Base-by-base conservation (phyloP, 2,329 filamentous ascomycete species). In the Clarireedia hainanense region DNA sequence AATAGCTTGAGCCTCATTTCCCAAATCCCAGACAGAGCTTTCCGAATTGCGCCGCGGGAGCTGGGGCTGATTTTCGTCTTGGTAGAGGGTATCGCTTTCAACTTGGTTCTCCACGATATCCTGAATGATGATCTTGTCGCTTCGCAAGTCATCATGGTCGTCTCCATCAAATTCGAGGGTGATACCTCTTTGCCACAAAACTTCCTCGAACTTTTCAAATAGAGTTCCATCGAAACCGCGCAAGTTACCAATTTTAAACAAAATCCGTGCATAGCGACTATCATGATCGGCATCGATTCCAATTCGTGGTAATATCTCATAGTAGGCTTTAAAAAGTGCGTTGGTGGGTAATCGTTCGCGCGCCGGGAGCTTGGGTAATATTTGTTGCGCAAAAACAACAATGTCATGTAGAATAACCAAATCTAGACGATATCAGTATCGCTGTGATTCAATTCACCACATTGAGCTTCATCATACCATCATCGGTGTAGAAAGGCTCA, bases 281-380 rank as follows among this genome's bases (percentile, higher is more conserved):
- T 91, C 88, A 62, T 86, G 78, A 64, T 88, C 84, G n/a, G 83
- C 78, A 57, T 89, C 79, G 61, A 89, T 75, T 54, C 83, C 86
- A 73, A 88, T 76, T 61, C 83, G 76, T 5, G 80, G 81, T n/a
- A 95, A 79, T 43, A 91, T 78, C 55, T 81, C 77, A 67, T 94
- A 86, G 68, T 95, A 95, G 30, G 89, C 89, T 52, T 80, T 78
- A 71, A 95, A 95, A 17, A 96, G 79, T 9, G 89, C 89, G 66
- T 84, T 84, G 57, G 86, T 89, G 3, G 88, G 85, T 23, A 87
- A 76, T 55, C 80, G 79, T 63, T 86, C 80, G 49, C 78, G 78
- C 56, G 84, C 80, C 1, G 81, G 75, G 2, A 81, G 73, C 10
- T 71, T 71, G 47, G 80, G 74, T 52, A 83, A 76, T 30, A 88